A percentile compares a stretch with the other conserved stretches of the same genome.
phyloP scores from a whole-genome alignment of 768 basidiomycete genomes.

The Xerocomellus dryophilus region DNA sequence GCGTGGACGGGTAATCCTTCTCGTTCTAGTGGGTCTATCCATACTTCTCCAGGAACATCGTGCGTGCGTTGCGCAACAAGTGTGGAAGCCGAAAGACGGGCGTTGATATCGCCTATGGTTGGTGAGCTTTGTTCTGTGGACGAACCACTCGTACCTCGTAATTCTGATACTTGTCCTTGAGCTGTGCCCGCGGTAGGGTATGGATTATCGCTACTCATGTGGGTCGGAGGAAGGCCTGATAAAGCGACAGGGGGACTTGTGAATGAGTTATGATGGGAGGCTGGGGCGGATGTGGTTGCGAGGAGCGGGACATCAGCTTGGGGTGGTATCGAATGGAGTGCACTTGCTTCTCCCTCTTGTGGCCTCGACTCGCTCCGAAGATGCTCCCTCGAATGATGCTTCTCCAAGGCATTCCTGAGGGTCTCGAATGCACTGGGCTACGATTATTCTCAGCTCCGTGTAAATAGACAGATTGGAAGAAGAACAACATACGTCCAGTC shows the following conservation, averaged over 20 bases:
- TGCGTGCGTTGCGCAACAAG: conserved; percentile 30
- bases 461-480: neutral
- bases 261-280: conserved; percentile 4
- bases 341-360: neutral
- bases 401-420: conserved; percentile 51
- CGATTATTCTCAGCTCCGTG: neutral
- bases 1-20: conserved; percentile 54
- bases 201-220: conserved; percentile 17
- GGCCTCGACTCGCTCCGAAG: neutral
- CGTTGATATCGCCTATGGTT: neutral
- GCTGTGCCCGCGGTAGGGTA: conserved; percentile 6
- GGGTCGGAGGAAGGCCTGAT: neutral
- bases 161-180: conserved; percentile 6
- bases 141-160: neutral
- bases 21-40: conserved; percentile 60
- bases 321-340: conserved; percentile 7
- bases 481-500: conserved; percentile 45
- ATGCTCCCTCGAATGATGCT: conserved; percentile 37
- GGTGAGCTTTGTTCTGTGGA: conserved; percentile 11
- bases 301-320: conserved; percentile 14
- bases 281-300: neutral
- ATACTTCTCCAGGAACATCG: conserved; percentile 49
- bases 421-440: conserved; percentile 50
- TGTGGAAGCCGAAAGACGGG: conserved; percentile 10
- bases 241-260: neutral